Conservation (phyloP, 2,329 filamentous ascomycete species). For the Curvularia sp. region DNA sequence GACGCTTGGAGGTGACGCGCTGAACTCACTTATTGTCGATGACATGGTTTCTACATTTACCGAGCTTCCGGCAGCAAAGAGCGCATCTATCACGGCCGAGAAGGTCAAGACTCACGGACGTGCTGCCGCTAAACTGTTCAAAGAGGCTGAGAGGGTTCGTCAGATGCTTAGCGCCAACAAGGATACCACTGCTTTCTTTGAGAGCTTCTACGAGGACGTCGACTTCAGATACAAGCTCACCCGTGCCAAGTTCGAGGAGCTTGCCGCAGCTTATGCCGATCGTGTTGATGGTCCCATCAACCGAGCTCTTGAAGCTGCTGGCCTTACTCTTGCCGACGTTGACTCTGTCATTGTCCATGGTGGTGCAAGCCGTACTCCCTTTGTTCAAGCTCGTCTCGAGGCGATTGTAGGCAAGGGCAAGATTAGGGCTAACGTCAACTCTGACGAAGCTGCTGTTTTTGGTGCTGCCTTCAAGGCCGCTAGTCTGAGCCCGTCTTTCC, state of each 20-base stretch:
- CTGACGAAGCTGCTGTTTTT: conserved; percentile 95
- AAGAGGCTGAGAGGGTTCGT: conserved; percentile 85
- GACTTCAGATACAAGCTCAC: conserved; percentile 92
- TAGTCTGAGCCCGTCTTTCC: conserved; percentile 90
- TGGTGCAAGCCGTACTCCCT: conserved; percentile 87
- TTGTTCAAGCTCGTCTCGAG: conserved; percentile 90
- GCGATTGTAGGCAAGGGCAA: conserved; percentile 76
- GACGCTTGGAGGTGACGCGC: conserved; percentile 84
- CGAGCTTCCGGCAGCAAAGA: conserved; percentile 69
- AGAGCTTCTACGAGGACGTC: conserved; percentile 88
- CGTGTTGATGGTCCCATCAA: conserved; percentile 74
- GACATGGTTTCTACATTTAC: conserved; percentile 86
- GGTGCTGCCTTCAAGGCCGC: conserved; percentile 95
- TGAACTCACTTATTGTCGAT: conserved; percentile 87
- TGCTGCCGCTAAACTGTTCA: conserved; percentile 87
- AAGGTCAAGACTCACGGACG: conserved; percentile 78
- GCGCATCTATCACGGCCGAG: conserved; percentile 66
- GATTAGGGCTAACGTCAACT: conserved; percentile 92
- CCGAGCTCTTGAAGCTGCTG: conserved; percentile 75
- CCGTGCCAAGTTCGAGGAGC: conserved; percentile 79
- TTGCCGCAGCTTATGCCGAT: conserved; percentile 71
- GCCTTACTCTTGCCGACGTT: conserved; percentile 75
- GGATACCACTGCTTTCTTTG: conserved; percentile 80
- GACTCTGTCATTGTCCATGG: conserved; percentile 94
- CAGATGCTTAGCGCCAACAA: conserved; percentile 94